These are phyloP conservation scores for Penicillium sp. DNA, from an alignment of 2,329 filamentous ascomycete species.

Conservation along the genomic window DNA sequence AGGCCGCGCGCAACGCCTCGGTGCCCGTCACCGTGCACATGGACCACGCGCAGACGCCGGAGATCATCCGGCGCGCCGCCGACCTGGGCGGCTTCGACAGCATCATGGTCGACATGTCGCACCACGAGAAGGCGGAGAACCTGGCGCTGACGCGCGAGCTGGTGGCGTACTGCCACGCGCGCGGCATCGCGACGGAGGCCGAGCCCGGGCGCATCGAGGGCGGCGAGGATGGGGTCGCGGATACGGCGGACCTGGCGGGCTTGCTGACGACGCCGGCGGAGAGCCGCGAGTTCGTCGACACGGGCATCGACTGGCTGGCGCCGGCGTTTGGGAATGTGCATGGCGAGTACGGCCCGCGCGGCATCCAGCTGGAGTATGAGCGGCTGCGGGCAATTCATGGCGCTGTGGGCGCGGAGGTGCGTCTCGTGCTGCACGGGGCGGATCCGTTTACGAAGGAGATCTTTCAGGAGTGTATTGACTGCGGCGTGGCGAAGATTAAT, in stretches of 20 bases:
- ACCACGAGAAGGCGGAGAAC: slow-evolving; percentile 69
- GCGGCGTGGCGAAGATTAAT: slow-evolving; percentile 57
- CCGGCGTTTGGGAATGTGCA: slow-evolving; percentile 76
- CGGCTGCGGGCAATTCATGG: slow-evolving; percentile 50
- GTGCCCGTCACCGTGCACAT: slow-evolving; percentile 64
- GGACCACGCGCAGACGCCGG: slow-evolving; percentile 64
- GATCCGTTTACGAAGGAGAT: slow-evolving; percentile 57
- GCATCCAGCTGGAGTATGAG: slow-evolving; percentile 61
- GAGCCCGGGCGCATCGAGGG: slow-evolving; percentile 70
- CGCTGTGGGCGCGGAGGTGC: slow-evolving; percentile 49
- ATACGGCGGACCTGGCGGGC: slow-evolving; percentile 61
- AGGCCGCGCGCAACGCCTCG: slow-evolving; percentile 54
- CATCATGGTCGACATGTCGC: slow-evolving; percentile 76
- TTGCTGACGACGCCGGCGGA: slow-evolving; percentile 67
- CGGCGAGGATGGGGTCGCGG: slow-evolving; percentile 70
- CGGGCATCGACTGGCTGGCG: slow-evolving; percentile 70
- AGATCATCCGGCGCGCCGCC: slow-evolving; percentile 60
- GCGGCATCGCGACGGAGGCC: slow-evolving; percentile 67
- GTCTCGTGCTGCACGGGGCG: slow-evolving; percentile 58
- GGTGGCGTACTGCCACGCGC: slow-evolving; percentile 60
- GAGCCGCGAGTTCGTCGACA: slow-evolving; percentile 66
- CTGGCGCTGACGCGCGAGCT: slow-evolving; percentile 62
- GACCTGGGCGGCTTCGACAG: slow-evolving; percentile 64
- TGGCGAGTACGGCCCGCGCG: slow-evolving; percentile 66
- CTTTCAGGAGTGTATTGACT: slow-evolving; percentile 53